Percentiles rank a stretch among this genome's conserved stretches.
These are phyloP conservation scores for Pseudogymnoascus destructans DNA, from an alignment of 2,329 filamentous ascomycete genomes.

Conservation along the genomic window DNA sequence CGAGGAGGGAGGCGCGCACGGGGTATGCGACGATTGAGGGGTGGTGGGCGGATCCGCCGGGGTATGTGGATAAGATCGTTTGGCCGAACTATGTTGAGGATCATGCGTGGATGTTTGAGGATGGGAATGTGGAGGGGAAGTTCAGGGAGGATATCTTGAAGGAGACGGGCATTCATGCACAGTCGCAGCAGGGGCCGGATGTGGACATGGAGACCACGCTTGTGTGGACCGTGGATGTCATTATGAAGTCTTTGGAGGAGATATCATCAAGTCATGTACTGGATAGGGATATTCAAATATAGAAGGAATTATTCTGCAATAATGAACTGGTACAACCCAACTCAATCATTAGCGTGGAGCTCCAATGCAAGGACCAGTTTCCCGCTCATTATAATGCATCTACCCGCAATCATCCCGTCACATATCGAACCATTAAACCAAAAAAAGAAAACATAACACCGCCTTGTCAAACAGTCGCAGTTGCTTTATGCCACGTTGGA, in stretches of 20 bases:
- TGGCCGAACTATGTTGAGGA: constrained; percentile 87
- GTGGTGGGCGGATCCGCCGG: constrained; percentile 90
- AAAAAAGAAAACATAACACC: background rate
- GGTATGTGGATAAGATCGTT: constrained; percentile 86
- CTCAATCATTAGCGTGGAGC: background rate
- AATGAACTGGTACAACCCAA: background rate
- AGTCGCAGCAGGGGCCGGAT: constrained; percentile 34
- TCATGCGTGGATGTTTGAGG: constrained; percentile 68
- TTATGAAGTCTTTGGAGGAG: constrained; percentile 34
- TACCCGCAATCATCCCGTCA: background rate
- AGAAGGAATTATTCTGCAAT: background rate
- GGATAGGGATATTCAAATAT: background rate
- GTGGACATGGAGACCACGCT: constrained; percentile 49
- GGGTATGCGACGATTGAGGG: constrained; percentile 76
- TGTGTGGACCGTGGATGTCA: constrained; percentile 52
- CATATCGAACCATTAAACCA: background rate
- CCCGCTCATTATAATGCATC: background rate
- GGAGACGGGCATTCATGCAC: constrained; percentile 35
- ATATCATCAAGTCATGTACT: background rate
- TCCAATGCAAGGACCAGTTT: background rate
- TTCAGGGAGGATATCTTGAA: constrained; percentile 35
- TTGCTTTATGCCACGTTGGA: background rate
- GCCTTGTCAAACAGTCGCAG: background rate
- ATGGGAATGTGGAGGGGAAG: constrained; percentile 47
- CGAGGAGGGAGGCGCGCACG: constrained; percentile 51